A percentile compares a stretch with the other conserved stretches of the same genome.
Evolutionary conservation across 1,284 basidiomycete genomes (phyloP).

Genomic region (Pyrrhoderma lamaoense): DNA sequence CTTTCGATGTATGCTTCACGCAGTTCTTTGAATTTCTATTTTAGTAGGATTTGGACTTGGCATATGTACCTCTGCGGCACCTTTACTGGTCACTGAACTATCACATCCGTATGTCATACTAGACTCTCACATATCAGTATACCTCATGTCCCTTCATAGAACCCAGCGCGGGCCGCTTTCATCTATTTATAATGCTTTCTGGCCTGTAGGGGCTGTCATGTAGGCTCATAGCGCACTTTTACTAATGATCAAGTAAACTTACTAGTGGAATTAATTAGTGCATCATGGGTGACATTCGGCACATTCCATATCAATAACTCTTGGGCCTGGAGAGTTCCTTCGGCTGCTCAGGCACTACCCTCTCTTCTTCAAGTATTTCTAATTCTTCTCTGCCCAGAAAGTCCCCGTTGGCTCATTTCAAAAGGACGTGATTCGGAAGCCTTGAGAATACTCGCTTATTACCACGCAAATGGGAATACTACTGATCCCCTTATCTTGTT

Average conservation of each 20-base stretch:
- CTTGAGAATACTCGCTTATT: constrained; percentile 21
- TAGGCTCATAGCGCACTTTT: not conserved
- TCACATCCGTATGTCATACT: constrained; percentile 37
- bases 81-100: constrained; percentile 47
- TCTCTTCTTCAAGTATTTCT: constrained; percentile 29
- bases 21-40: constrained; percentile 28
- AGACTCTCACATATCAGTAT: not conserved
- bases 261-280: constrained; percentile 23
- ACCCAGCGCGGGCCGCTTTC: constrained; percentile 44
- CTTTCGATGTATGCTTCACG: not conserved
- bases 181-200: constrained; percentile 49
- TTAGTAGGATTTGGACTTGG: constrained; percentile 49
- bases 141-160: not conserved
- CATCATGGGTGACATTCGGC: constrained; percentile 29
- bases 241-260: constrained; percentile 19
- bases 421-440: constrained; percentile 22
- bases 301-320: constrained; percentile 27
- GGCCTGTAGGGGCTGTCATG: constrained; percentile 28
- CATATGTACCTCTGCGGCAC: constrained; percentile 42
- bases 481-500: constrained; percentile 26
- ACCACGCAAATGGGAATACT: constrained; percentile 23
- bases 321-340: constrained; percentile 32
- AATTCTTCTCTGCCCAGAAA: constrained; percentile 30
- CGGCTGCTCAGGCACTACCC: constrained; percentile 32
- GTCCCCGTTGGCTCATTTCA: constrained; percentile 32